A percentile compares a stretch with the other conserved stretches of the same genome.
Conservation (phyloP, 768 basidiomycete genomes). For the Obba rivulosa region DNA sequence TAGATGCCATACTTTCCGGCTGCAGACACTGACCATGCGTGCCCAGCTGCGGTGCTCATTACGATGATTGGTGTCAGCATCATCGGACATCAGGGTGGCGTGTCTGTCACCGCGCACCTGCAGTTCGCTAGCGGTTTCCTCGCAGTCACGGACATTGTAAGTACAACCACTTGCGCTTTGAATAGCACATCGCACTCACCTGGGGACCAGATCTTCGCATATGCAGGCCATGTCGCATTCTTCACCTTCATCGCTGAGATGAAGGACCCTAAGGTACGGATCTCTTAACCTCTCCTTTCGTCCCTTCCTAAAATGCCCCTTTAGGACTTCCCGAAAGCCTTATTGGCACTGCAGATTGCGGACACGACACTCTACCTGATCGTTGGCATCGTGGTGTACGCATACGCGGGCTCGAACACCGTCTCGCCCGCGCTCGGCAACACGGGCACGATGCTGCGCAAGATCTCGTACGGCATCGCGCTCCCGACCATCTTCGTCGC, state of each 20-base stretch:
- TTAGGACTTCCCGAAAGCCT: conserved; percentile 25
- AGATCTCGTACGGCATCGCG: conserved; percentile 24
- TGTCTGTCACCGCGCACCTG: conserved; percentile 16
- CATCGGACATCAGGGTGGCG: conserved; percentile 17
- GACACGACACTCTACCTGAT: conserved; percentile 27
- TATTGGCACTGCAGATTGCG: conserved; percentile 23
- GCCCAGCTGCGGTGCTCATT: conserved; percentile 22
- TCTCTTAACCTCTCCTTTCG: not conserved
- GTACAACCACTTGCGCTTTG: conserved; percentile 1
- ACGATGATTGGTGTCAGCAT: conserved; percentile 28
- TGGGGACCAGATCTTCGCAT: conserved; percentile 28
- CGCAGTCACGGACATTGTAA: conserved; percentile 25
- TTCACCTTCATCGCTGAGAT: conserved; percentile 28
- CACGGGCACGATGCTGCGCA: conserved; percentile 19
- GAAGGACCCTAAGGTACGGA: conserved; percentile 19
- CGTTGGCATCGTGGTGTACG: conserved; percentile 25
- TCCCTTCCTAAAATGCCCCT: not conserved
- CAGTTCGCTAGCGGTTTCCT: conserved; percentile 22
- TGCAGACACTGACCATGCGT: not conserved
- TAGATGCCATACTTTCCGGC: not conserved
- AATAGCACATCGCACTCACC: not conserved
- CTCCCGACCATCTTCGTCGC: conserved; percentile 28
- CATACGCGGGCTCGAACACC: conserved; percentile 18
- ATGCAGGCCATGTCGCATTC: conserved; percentile 26
- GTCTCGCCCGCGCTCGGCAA: conserved; percentile 27